A percentile compares a stretch with the other conserved stretches of the same genome.
phyloP scores from a whole-genome alignment of 1,284 basidiomycete genomes.

The Naganishia sp. region DNA sequence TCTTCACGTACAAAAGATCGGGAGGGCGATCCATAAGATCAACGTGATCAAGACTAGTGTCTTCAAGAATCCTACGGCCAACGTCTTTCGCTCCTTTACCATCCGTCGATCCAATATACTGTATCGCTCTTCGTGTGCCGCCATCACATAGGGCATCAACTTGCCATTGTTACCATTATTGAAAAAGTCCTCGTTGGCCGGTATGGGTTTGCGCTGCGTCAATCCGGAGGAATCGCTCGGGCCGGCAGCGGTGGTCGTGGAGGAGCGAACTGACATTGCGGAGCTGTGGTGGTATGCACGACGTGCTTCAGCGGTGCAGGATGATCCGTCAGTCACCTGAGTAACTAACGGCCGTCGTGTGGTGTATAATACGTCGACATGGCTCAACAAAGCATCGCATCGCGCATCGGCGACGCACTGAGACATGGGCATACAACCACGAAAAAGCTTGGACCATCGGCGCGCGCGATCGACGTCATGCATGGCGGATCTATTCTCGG shows the following conservation, averaged over 20 bases:
- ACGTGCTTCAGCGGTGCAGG: no score
- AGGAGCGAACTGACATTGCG: slow-evolving; percentile 2
- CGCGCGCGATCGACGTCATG: slow-evolving; percentile 6
- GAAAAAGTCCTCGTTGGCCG: slow-evolving; percentile 16
- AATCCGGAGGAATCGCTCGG: slow-evolving; percentile 5
- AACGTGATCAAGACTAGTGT: slow-evolving; percentile 38
- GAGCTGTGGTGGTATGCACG: no score
- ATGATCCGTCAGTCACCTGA: no score
- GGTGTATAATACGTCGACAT: no score
- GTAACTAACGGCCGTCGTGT: no score
- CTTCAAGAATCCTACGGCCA: slow-evolving; percentile 13
- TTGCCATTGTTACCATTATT: slow-evolving; percentile 11
- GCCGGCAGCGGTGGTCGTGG: slow-evolving; percentile 1
- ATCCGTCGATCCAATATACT: slow-evolving; percentile 8
- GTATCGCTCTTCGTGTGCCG: slow-evolving; percentile 15
- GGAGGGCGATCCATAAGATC: slow-evolving; percentile 44
- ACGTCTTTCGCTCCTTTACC: slow-evolving; percentile 24
- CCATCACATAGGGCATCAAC: slow-evolving; percentile 13
- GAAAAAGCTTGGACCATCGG: no score
- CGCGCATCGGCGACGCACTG: no score
- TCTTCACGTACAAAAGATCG: slow-evolving; percentile 47
- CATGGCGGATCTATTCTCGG: slow-evolving; percentile 14
- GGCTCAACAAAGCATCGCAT: no score
- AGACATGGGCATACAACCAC: no score
- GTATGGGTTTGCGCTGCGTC: slow-evolving; percentile 8